These are phyloP conservation scores for Pseudocercospora eumusae DNA, from an alignment of 2,329 filamentous ascomycete species.

Conservation along the genomic window DNA sequence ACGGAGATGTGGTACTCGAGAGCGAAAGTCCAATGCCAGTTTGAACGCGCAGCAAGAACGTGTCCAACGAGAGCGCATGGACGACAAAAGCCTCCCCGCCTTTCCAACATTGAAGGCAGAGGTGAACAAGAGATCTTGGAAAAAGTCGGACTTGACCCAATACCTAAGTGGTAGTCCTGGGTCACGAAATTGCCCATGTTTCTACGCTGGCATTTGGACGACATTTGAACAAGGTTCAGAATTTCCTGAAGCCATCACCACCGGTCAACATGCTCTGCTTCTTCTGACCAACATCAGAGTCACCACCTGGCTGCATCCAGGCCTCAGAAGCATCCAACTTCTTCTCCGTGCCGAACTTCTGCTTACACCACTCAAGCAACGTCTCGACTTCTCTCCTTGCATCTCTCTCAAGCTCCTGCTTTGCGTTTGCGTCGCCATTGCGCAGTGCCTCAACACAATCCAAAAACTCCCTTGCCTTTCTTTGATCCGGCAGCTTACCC, in stretches of 20 bases:
- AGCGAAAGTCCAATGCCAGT: too few species aligned
- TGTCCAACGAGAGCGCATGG: too few species aligned
- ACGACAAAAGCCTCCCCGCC: too few species aligned
- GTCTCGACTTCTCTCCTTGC: conserved; percentile 45
- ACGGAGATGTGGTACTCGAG: too few species aligned
- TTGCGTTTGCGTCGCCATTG: conserved; percentile 32
- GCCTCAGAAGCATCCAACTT: conserved; percentile 48
- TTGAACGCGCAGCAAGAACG: too few species aligned
- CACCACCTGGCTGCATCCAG: conserved; percentile 47
- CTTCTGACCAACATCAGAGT: conserved; percentile 45
- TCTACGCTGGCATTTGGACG: not conserved
- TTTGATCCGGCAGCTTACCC: conserved; percentile 28
- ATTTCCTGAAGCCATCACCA: conserved; percentile 49
- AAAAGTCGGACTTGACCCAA: too few species aligned
- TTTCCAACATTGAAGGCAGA: too few species aligned
- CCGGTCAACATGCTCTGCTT: conserved; percentile 49
- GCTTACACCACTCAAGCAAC: conserved; percentile 48
- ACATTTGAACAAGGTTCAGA: conserved; percentile 37
- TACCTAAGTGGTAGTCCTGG: too few species aligned
- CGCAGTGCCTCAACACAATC: conserved; percentile 13
- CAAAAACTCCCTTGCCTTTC: conserved; percentile 18
- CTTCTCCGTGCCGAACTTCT: conserved; percentile 48
- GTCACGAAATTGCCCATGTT: too few species aligned
- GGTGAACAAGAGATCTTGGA: too few species aligned
- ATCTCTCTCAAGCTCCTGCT: conserved; percentile 39